Evolutionary conservation across 306 rosid species (phyloP).

Genomic region (Sphenostylis stenocarpa): DNA sequence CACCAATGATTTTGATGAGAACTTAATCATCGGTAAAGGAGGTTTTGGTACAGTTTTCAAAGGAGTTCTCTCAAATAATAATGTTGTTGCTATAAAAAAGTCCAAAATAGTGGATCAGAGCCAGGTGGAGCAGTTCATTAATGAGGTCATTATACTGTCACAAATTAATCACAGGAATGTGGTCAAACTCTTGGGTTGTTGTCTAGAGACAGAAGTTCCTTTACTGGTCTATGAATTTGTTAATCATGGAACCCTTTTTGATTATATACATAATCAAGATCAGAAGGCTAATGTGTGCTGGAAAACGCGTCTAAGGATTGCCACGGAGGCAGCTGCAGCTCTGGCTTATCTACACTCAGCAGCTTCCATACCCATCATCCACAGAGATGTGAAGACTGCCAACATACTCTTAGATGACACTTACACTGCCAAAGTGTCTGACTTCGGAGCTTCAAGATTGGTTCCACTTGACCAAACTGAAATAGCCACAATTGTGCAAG

Average conservation of each 20-base stretch:
- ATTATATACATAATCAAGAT: background rate
- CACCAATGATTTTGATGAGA: background rate
- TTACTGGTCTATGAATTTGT: background rate
- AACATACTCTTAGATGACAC: background rate
- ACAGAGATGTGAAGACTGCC: background rate
- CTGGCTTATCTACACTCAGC: background rate
- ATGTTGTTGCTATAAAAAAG: background rate
- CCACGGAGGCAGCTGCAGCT: background rate
- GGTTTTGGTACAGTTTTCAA: background rate
- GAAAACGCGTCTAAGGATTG: slow-evolving; percentile 16
- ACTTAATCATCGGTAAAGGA: background rate
- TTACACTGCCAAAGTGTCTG: background rate
- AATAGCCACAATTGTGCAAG: slow-evolving; percentile 14
- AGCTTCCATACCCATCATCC: background rate
- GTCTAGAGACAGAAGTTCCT: background rate
- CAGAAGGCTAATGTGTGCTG: background rate
- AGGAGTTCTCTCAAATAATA: background rate
- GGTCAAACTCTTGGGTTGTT: background rate
- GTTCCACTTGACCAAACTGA: slow-evolving; percentile 13
- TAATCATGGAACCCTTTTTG: background rate
- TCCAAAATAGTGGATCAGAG: background rate
- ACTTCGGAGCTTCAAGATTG: slow-evolving; percentile 11
- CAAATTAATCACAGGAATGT: slow-evolving; percentile 28
- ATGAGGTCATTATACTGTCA: slow-evolving; percentile 15
- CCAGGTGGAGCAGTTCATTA: background rate